Conservation (phyloP, 2,329 filamentous ascomycete genomes). For the Fusarium burgessii region DNA sequence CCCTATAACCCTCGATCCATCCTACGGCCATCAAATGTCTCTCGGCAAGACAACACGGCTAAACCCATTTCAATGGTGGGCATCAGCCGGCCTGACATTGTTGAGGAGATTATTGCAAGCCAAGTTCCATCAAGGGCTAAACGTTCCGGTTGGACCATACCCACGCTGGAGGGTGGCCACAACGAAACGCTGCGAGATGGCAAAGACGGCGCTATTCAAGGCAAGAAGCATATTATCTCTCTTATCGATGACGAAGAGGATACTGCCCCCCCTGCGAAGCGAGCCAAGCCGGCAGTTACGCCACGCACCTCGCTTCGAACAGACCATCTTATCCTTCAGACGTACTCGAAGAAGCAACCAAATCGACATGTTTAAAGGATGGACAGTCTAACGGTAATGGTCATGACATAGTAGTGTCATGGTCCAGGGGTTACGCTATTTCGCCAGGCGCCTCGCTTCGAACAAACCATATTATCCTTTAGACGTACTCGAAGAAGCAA, state of each 20-base stretch:
- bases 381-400: background rate
- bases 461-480: no score
- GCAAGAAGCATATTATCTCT: background rate
- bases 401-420: background rate
- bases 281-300: constrained; percentile 24
- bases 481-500: no score
- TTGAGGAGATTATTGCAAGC: constrained; percentile 47
- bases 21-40: constrained; percentile 45
- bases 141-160: constrained; percentile 31
- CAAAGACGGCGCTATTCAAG: background rate
- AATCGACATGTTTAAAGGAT: background rate
- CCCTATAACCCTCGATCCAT: constrained; percentile 50
- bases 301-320: background rate
- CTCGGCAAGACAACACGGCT: no score
- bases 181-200: constrained; percentile 16
- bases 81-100: no score
- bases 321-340: constrained; percentile 4
- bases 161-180: constrained; percentile 46
- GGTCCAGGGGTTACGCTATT: background rate
- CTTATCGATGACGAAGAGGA: background rate
- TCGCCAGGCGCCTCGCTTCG: no score
- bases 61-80: no score
- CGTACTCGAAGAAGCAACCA: constrained; percentile 24
- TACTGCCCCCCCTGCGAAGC: constrained; percentile 17
- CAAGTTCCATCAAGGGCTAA: constrained; percentile 31